Conservation (phyloP, 2,329 filamentous ascomycete species). For the Colletotrichum tropicale region DNA sequence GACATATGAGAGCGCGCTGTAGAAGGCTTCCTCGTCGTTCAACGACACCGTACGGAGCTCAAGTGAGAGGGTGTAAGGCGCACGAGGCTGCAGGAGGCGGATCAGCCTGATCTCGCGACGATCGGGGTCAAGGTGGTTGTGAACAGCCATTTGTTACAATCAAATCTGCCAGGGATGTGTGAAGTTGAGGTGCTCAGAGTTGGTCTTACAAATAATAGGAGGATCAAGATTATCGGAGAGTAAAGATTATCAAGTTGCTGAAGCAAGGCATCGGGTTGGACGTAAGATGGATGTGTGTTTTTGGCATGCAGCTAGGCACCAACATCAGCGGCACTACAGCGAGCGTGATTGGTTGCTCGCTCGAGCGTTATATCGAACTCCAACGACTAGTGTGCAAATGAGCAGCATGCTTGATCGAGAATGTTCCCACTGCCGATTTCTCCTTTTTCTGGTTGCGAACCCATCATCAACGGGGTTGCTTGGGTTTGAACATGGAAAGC, state of each 20-base stretch:
- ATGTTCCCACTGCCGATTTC: fast-evolving
- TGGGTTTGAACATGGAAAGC: fast-evolving
- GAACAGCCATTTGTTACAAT: not conserved
- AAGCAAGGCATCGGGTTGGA: not conserved
- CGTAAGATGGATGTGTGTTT: not conserved
- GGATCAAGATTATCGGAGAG: too few species aligned
- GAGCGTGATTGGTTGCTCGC: not conserved
- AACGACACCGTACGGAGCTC: slow-evolving; percentile 11
- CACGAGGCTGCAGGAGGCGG: not conserved
- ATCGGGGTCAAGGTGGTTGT: not conserved
- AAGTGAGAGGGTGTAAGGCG: not conserved
- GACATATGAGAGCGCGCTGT: slow-evolving; percentile 24
- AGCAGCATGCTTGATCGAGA: fast-evolving
- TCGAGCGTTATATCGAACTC: not conserved
- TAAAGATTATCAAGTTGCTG: not conserved
- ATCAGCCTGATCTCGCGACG: slow-evolving; percentile 21
- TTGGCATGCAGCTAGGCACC: fast-evolving
- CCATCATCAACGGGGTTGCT: fast-evolving
- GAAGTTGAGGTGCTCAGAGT: not conserved
- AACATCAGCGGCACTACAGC: not conserved
- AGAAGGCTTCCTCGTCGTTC: not conserved
- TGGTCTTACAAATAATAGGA: too few species aligned
- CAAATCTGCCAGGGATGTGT: fast-evolving
- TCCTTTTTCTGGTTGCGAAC: not conserved
- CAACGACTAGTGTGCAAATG: not conserved